Evolutionary conservation across 2,329 filamentous ascomycete genomes (phyloP), one percentile per base, ranked within the genome.

Genomic region (Apiospora marii): DNA sequence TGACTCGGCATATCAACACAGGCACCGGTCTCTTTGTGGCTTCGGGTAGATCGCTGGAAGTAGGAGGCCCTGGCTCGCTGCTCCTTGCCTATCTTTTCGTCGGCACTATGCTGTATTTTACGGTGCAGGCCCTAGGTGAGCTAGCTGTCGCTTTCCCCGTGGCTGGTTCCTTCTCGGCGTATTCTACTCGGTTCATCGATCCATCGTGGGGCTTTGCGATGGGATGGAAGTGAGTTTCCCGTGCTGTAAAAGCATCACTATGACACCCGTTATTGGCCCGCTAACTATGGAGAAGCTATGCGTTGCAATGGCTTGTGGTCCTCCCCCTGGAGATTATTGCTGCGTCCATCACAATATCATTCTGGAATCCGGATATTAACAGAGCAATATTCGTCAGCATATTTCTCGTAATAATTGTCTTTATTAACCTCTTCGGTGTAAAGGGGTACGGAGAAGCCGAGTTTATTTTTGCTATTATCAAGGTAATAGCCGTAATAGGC

Each of bases 151-250:
- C 95, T 16, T 98, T 96, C 77, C 96, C 96, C 4, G 93, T 98
- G 34, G 93, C 95, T 30, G 96, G 96, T 72, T 97, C 95, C 3
- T 98, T 98, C 80, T 94, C 94, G 0, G 92, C 94, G 10, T 98
- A 95, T 84, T 96, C 95, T 24, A 98, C 94, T 43, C 91, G 96
- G 24, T 98, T 98, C 79, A 83, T 98, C 24, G 95, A 98, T 79
- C 96, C 95, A 0, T 95, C 95, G 0, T 98, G 94, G 94, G 95
- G 95, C 0, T 97, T 97, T 80, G 94, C 94, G 67, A 97, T 98
- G 93, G 95, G 94, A 22, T 97, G 94, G 94, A 97, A 97, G 88
- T 93, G 82, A 82, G 90, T 87, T 43, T 44, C n/a, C 58, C 64
- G 22, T n/a, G 10, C 22, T 19, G 13, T n/a, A 41, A 41, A 37